phyloP scores from a whole-genome alignment of 2,329 filamentous ascomycete species.

The Ambrosiella cleistominuta region DNA sequence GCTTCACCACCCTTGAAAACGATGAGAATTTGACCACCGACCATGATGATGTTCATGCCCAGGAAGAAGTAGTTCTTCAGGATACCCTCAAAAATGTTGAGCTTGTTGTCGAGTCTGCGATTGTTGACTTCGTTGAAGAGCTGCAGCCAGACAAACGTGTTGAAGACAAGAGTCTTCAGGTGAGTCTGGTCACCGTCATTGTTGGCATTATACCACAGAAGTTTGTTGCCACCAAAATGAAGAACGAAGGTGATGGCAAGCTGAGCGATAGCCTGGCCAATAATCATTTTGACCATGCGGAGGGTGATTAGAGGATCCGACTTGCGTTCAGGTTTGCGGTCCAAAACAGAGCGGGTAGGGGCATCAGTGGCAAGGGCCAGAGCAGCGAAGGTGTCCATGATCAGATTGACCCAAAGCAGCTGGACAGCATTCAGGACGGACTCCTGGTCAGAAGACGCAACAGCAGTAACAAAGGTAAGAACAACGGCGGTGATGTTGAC shows the following conservation, averaged over 20 bases:
- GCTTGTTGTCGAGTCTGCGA: slow-evolving; percentile 66
- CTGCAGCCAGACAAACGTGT: slow-evolving; percentile 56
- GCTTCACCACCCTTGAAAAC: slow-evolving; percentile 63
- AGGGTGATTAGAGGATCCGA: slow-evolving; percentile 55
- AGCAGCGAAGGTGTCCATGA: slow-evolving; percentile 45
- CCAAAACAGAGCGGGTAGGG: slow-evolving; percentile 19
- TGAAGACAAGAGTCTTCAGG: slow-evolving; percentile 47
- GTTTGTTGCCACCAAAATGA: slow-evolving; percentile 40
- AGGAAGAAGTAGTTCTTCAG: slow-evolving; percentile 68
- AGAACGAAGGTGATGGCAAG: slow-evolving; percentile 39
- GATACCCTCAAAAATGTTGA: slow-evolving; percentile 78
- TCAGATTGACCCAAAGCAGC: slow-evolving; percentile 45
- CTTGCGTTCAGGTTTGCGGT: slow-evolving; percentile 37
- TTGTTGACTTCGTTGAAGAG: slow-evolving; percentile 75
- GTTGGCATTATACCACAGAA: slow-evolving; percentile 32
- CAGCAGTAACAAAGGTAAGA: slow-evolving; percentile 40
- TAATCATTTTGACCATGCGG: slow-evolving; percentile 52
- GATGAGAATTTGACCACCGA: slow-evolving; percentile 70
- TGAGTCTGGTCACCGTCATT: slow-evolving; percentile 24
- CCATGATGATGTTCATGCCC: slow-evolving; percentile 62
- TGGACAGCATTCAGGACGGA: slow-evolving; percentile 43
- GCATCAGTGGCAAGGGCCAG: slow-evolving; percentile 27
- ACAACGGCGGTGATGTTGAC: slow-evolving; percentile 45
- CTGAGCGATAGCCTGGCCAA: slow-evolving; percentile 43
- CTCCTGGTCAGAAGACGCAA: slow-evolving; percentile 30